Base-by-base conservation (phyloP, 148 eudicot species). In the Rhododendron henanense region DNA sequence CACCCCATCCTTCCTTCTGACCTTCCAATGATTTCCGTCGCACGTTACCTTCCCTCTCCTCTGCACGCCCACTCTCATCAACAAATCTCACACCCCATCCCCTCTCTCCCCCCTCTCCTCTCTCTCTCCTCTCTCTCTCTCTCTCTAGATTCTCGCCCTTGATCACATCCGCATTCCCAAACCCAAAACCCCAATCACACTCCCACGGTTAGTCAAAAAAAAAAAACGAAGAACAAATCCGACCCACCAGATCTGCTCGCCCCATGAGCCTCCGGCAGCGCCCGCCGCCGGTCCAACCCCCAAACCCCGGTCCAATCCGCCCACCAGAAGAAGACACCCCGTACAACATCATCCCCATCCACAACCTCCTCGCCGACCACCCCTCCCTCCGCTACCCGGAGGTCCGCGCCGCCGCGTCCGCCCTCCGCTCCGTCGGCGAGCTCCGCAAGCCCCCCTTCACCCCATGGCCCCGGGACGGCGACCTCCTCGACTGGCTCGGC, bases 401-500 rank as follows among this genome's bases (percentile, higher is more conserved):
- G 83, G 97, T 96, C 1, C 94, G 99, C 8, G 99, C 98, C 55
- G 97, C 99, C 67, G 87, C 95, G n/a, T 87, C 99, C 55, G 94
- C 97, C 57, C 93, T 96, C 4, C 93, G 93, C 44, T 53, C 94
- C 88, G 91, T 90, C 51, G 98, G 95, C 0, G 97, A 94, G 91
- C 96, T 96, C 86, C 96, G 98, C 14, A 88, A 85, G 5, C 99
- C 99, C 0, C 99, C 96, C 2, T 94, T 88, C 88, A 50, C 91
- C 47, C 89, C 88, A 78, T 94, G 94, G 94, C 86, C 16, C 25
- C 90, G 90, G 0, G 85, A 89, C 83, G 86, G 84, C 88, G 99
- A 96, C 94, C 94, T 96, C 78, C 90, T 96, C 47, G 99, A 95
- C 85, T 96, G 99, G 99, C 96, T 96, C 3, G 95, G 94, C 65